Percentiles rank a stretch among this genome's conserved stretches.
These are phyloP conservation scores for Parvularia atlantis DNA, from an alignment of 78 protist species.

Conservation along the genomic window DNA sequence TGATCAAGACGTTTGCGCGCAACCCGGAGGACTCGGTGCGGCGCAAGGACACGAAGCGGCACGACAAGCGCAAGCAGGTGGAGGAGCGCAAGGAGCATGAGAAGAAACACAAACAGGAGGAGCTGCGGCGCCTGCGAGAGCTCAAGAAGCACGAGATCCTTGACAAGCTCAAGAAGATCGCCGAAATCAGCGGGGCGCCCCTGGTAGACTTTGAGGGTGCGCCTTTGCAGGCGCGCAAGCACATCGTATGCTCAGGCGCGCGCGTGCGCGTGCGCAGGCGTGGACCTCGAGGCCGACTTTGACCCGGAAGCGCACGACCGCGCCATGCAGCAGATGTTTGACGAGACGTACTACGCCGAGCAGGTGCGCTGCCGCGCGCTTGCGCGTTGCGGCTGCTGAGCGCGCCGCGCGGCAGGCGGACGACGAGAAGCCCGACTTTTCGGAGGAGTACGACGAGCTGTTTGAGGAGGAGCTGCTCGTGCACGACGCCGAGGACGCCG, in stretches of 20 bases:
- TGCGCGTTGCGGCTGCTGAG: background rate
- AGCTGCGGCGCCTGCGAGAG: background rate
- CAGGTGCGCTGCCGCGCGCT: background rate
- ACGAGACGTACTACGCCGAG: constrained; percentile 27
- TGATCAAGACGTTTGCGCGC: constrained; percentile 6
- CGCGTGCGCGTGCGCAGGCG: background rate
- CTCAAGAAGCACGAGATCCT: too few species aligned
- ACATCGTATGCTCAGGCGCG: too few species aligned
- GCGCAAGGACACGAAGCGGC: background rate
- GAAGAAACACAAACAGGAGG: too few species aligned
- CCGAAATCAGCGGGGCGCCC: too few species aligned
- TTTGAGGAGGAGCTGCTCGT: background rate
- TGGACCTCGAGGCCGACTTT: constrained; percentile 38
- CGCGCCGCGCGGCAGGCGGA: background rate
- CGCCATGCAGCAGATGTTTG: constrained; percentile 7
- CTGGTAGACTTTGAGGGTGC: too few species aligned
- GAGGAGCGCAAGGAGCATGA: background rate
- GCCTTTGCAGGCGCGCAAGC: too few species aligned
- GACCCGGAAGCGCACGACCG: constrained; percentile 35
- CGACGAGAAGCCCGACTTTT: constrained; percentile 11
- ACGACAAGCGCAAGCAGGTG: background rate
- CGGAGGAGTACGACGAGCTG: background rate
- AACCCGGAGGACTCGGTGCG: background rate
- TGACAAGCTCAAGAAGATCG: too few species aligned
- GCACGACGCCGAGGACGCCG: background rate